These are phyloP conservation scores for Trichoderma gracile DNA, from an alignment of 2,329 filamentous ascomycete genomes.

Conservation along the genomic window DNA sequence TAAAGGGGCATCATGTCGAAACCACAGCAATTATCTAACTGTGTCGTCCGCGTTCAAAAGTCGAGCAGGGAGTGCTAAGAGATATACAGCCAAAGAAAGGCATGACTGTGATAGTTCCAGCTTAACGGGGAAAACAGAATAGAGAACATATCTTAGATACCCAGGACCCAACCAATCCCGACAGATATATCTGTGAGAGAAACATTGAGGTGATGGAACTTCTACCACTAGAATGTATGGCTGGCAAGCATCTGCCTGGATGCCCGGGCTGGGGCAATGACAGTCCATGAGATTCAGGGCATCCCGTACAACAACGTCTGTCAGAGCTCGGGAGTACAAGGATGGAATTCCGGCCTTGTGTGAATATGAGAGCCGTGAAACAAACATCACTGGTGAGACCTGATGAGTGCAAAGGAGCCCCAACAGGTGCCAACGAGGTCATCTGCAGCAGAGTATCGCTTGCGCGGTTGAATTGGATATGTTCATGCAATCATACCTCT, in stretches of 20 bases:
- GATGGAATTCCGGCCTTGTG: background rate
- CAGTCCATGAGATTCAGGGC: background rate
- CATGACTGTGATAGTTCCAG: too few relatives aligned
- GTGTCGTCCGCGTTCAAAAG: too few relatives aligned
- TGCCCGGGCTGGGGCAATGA: background rate
- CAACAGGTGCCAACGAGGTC: background rate
- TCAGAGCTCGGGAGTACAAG: background rate
- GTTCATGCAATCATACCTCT: background rate
- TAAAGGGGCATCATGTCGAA: too few relatives aligned
- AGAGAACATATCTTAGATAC: too few relatives aligned
- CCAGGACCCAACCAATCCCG: too few relatives aligned
- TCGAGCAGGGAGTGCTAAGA: too few relatives aligned
- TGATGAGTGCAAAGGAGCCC: background rate
- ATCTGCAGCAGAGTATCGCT: background rate
- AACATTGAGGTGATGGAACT: too few relatives aligned
- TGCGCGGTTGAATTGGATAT: background rate
- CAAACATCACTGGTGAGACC: slow-evolving; percentile 1
- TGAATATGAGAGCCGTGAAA: slow-evolving; percentile 1
- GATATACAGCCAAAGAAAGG: too few relatives aligned
- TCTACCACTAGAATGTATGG: too few relatives aligned
- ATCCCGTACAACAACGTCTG: background rate
- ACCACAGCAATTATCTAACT: too few relatives aligned
- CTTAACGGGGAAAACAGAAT: too few relatives aligned
- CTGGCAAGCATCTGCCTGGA: background rate
- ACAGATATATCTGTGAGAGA: too few relatives aligned